These are phyloP conservation scores for Phytophthora multivora DNA, from an alignment of 352 stramenopile genomes.

Conservation along the genomic window DNA sequence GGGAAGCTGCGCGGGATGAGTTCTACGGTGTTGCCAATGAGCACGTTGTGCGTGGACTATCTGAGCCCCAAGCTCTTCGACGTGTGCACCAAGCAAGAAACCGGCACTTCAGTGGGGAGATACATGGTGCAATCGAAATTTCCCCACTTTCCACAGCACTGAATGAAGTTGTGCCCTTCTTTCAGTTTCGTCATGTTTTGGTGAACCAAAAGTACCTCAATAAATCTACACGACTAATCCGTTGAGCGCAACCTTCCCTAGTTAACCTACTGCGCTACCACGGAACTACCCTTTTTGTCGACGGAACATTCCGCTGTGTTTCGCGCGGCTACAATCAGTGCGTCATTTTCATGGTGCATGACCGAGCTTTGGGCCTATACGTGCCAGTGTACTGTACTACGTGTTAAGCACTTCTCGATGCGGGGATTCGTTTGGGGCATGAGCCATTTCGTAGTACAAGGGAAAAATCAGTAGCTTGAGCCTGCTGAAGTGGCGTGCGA, in stretches of 20 bases:
- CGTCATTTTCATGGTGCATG: conserved; percentile 2
- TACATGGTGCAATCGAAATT: conserved; percentile 21
- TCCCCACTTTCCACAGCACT: neutral
- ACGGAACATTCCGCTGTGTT: conserved; percentile 16
- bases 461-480: neutral
- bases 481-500: neutral
- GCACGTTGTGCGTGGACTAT: conserved; percentile 9
- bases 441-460: neutral
- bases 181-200: neutral
- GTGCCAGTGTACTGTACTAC: neutral
- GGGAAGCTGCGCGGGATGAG: neutral
- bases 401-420: neutral
- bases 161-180: neutral
- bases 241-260: neutral
- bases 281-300: neutral
- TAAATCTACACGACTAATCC: neutral
- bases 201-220: neutral
- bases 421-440: neutral
- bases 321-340: neutral
- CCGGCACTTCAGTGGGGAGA: conserved; percentile 5
- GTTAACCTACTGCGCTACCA: neutral
- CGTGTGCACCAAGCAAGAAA: conserved; percentile 13
- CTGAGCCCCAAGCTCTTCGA: conserved; percentile 4
- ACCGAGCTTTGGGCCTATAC: conserved; percentile 8
- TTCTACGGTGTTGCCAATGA: neutral